Percentiles rank a stretch among this genome's conserved stretches.
These are phyloP conservation scores for Metschnikowia continentalis DNA, from an alignment of 805 yeast genomes.

Conservation along the genomic window DNA sequence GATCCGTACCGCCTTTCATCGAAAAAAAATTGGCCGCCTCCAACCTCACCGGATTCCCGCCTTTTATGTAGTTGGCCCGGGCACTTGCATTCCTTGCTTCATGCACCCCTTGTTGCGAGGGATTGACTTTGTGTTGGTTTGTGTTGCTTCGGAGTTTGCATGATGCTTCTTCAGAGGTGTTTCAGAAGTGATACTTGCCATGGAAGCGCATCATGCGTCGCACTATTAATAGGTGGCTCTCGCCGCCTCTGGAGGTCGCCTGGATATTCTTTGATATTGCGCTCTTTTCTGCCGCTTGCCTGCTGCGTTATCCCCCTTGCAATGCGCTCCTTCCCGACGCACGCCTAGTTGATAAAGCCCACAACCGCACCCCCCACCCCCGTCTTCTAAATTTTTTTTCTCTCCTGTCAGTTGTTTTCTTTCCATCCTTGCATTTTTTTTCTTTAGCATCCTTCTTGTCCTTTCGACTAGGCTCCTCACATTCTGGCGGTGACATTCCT, in stretches of 20 bases:
- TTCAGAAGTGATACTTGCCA: neutral
- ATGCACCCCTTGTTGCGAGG: slow-evolving; percentile 1
- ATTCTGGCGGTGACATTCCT: neutral
- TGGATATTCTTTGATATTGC: neutral
- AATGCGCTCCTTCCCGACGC: slow-evolving; percentile 5
- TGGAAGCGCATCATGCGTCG: neutral
- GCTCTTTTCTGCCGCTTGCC: neutral
- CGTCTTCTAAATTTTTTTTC: neutral
- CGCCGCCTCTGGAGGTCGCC: neutral
- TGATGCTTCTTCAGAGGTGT: neutral
- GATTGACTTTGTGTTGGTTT: neutral
- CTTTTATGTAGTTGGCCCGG: neutral
- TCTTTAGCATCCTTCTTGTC: neutral
- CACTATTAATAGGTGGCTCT: slow-evolving; percentile 1
- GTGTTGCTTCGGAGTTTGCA: neutral
- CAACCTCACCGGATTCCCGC: neutral
- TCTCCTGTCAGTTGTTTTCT: neutral
- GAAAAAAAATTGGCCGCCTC: too few relatives aligned
- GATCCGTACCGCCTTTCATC: too few relatives aligned
- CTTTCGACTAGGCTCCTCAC: neutral
- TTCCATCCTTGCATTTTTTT: neutral
- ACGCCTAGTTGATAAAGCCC: slow-evolving; percentile 1
- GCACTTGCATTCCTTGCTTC: neutral
- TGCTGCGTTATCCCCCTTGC: neutral
- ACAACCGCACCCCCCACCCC: neutral